Evolutionary conservation across 2,329 filamentous ascomycete species (phyloP).

Genomic region (Penicillium aurantiogriseum): DNA sequence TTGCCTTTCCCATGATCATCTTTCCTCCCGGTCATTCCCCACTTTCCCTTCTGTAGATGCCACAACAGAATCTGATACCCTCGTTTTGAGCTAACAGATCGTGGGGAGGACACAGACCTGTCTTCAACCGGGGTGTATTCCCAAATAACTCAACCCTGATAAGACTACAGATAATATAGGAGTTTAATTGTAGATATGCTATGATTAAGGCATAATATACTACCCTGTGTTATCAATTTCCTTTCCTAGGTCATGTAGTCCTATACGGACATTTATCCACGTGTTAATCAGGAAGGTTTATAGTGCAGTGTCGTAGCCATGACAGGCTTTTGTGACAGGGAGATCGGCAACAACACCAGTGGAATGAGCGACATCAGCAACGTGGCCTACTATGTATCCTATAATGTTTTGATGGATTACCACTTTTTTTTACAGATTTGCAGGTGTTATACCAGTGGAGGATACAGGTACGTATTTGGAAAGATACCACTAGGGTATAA

Average conservation of each 20-base stretch:
- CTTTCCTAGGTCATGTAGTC: not conserved
- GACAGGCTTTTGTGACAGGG: not conserved
- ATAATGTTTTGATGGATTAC: not conserved
- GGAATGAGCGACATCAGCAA: not conserved
- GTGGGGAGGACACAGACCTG: not conserved
- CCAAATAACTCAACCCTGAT: not conserved
- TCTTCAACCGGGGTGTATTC: not conserved
- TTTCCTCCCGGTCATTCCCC: not conserved
- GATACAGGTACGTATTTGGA: not conserved
- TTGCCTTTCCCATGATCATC: not conserved
- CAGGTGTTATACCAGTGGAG: not conserved
- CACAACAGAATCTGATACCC: not conserved
- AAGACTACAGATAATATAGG: not conserved
- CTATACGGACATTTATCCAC: not conserved
- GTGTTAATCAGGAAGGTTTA: not conserved
- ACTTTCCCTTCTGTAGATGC: not conserved
- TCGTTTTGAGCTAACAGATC: not conserved
- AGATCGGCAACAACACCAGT: slow-evolving; percentile 6
- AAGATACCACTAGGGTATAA: not conserved
- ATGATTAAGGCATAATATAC: not conserved
- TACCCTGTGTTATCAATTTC: not conserved
- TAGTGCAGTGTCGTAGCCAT: not conserved
- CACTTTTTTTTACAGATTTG: not conserved
- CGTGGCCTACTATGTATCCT: not conserved
- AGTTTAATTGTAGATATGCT: not conserved